Percentiles rank a stretch among this genome's conserved stretches.
Evolutionary conservation across 1,139 yeast genomes (phyloP).

Genomic region (Lizanozyma gosingica): DNA sequence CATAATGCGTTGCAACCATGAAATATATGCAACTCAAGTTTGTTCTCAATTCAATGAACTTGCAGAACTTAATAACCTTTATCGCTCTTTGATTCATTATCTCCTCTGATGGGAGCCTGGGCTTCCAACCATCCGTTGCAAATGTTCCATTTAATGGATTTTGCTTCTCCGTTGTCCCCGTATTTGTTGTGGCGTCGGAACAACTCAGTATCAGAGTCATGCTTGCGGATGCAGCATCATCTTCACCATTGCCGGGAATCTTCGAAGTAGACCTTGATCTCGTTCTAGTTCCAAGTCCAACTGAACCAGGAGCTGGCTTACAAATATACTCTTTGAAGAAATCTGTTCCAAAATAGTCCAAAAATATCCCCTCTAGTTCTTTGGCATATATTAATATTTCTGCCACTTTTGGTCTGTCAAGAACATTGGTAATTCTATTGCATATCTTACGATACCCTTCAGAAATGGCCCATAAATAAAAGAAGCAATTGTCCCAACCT

Average conservation of each 20-base stretch:
- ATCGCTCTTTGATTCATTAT: neutral
- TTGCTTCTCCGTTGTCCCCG: neutral
- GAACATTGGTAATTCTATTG: conserved; percentile 21
- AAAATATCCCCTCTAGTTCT: conserved; percentile 27
- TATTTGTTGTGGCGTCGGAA: neutral
- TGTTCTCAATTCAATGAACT: conserved; percentile 31
- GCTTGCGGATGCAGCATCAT: neutral
- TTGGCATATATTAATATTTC: conserved; percentile 32
- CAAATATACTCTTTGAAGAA: conserved; percentile 34
- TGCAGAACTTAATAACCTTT: conserved; percentile 29
- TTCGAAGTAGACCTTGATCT: conserved; percentile 7
- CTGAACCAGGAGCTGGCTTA: conserved; percentile 15
- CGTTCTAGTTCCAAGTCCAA: conserved; percentile 7
- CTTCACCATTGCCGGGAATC: neutral
- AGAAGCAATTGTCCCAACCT: neutral
- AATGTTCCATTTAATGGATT: neutral
- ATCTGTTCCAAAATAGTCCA: conserved; percentile 34
- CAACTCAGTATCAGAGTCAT: neutral
- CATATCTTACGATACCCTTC: conserved; percentile 3
- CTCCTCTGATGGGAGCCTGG: neutral
- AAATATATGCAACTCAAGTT: conserved; percentile 37
- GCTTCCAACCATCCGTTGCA: neutral
- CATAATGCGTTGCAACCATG: conserved; percentile 36
- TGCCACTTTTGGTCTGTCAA: conserved; percentile 24
- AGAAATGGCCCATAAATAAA: neutral